Evolutionary conservation across 768 basidiomycete species (phyloP), one percentile per base, ranked within the genome.

Genomic region (Podaxis carcinomalis): DNA sequence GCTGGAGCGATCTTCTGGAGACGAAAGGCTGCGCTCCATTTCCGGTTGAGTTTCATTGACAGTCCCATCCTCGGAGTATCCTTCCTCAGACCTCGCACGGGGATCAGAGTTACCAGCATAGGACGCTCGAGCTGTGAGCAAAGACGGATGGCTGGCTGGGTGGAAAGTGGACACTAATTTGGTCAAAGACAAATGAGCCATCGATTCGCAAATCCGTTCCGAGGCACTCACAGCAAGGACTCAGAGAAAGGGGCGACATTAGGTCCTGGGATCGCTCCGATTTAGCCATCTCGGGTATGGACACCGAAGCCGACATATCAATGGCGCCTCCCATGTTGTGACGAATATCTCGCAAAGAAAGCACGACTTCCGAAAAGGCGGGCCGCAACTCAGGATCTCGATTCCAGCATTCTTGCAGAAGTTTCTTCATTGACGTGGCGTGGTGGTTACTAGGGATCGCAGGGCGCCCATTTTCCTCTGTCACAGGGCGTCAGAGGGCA

Each of bases 371-470:
- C 19, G 75, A 69, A 68, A 91, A 92, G 0, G 77, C 61, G 1
- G 86, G 86, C 1, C 90, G 79, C 13, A 66, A 62, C 1, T 68
- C 67, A 0, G 88, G 83, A 39, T 83, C 75, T 2, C 72, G 75
- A 47, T 78, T 72, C 90, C 90, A 92, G 64, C 85, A 87, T 3
- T 66, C 44, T 10, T 73, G 71, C 23, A 92, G 72, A 51, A 89
- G 73, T 7, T 78, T 72, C 65, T 77, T 75, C 32, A 83, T 73
- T 76, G 28, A 69, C 70, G 62, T 78, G 74, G 27, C 71, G 70
- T 40, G 79, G 37, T 63, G 75, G n/a, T 77, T 71, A 3, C 63
- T 63, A 2, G 86, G 86, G 42, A 87, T 67, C 1, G 71, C 59
- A 2, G 87, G 85, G 13, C 87, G 83, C 16, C 69, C 71, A 50